Conservation (phyloP, 1,139 yeast genomes). For the Zhuliangozyma blackwelliae region DNA sequence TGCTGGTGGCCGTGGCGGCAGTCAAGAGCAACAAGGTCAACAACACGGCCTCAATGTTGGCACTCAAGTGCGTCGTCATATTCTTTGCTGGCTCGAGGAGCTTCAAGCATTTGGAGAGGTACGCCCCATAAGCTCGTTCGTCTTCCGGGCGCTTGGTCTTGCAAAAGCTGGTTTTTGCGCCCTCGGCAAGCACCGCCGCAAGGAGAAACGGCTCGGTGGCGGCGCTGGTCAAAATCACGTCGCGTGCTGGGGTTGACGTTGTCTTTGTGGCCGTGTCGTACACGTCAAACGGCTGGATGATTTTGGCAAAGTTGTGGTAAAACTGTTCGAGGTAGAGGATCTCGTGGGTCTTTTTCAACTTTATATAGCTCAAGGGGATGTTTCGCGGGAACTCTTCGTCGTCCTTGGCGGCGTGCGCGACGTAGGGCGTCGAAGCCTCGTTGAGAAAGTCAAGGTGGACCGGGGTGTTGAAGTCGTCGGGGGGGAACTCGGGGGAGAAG, state of each 20-base stretch:
- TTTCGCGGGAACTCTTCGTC: constrained; percentile 1
- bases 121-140: constrained; percentile 48
- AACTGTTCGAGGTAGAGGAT: constrained; percentile 47
- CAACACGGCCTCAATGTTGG: constrained; percentile 56
- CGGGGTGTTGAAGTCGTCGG: constrained; percentile 1
- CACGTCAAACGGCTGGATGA: constrained; percentile 57
- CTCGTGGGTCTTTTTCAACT: constrained; percentile 33
- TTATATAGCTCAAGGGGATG: constrained; percentile 18
- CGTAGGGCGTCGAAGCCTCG: neutral
- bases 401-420: constrained; percentile 1
- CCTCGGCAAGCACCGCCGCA: constrained; percentile 63
- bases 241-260: constrained; percentile 50
- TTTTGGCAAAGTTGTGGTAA: constrained; percentile 48
- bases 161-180: constrained; percentile 44
- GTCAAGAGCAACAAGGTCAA: constrained; percentile 59
- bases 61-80: constrained; percentile 21
- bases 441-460: constrained; percentile 9
- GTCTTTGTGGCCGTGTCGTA: constrained; percentile 16
- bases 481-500: constrained; percentile 1
- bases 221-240: constrained; percentile 53
- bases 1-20: constrained; percentile 55
- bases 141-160: constrained; percentile 35
- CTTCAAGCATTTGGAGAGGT: constrained; percentile 52
- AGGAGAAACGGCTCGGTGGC: constrained; percentile 50
- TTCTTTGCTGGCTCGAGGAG: constrained; percentile 37